Percentiles rank a stretch among this genome's conserved stretches.
Evolutionary conservation across 116 monocot genomes (phyloP).

Genomic region (Papilionanthe hybrid): DNA sequence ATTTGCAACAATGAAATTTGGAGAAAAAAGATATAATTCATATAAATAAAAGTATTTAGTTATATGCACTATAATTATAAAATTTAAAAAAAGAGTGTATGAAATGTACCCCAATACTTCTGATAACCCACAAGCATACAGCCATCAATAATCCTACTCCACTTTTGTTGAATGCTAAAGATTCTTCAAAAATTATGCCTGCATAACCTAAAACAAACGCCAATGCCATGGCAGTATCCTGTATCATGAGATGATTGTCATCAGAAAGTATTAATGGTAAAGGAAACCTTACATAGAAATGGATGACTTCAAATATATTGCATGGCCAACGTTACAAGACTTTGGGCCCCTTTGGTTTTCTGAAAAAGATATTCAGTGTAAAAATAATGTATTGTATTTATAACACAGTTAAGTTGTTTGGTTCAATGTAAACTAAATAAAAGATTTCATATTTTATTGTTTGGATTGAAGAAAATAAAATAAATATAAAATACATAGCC

Average conservation of each 20-base stretch:
- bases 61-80: too few species aligned
- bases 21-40: too few species aligned
- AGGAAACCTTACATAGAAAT: neutral
- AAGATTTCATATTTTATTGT: too few species aligned
- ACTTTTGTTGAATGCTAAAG: constrained; percentile 97
- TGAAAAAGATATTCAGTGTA: too few species aligned
- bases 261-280: neutral
- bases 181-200: constrained; percentile 98
- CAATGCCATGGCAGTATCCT: constrained; percentile 92
- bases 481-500: too few species aligned
- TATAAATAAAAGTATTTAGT: too few species aligned
- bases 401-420: too few species aligned
- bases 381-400: too few species aligned
- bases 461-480: too few species aligned
- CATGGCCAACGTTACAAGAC: neutral
- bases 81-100: neutral
- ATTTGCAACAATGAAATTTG: too few species aligned
- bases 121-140: constrained; percentile 89
- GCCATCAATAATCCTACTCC: constrained; percentile 98
- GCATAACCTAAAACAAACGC: constrained; percentile 86
- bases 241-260: constrained; percentile 21
- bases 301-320: neutral
- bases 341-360: too few species aligned
- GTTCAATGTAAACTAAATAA: too few species aligned
- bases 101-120: constrained; percentile 85